phyloP scores from a whole-genome alignment of 2,329 filamentous ascomycete species.

The Pseudogymnoascus sp. region DNA sequence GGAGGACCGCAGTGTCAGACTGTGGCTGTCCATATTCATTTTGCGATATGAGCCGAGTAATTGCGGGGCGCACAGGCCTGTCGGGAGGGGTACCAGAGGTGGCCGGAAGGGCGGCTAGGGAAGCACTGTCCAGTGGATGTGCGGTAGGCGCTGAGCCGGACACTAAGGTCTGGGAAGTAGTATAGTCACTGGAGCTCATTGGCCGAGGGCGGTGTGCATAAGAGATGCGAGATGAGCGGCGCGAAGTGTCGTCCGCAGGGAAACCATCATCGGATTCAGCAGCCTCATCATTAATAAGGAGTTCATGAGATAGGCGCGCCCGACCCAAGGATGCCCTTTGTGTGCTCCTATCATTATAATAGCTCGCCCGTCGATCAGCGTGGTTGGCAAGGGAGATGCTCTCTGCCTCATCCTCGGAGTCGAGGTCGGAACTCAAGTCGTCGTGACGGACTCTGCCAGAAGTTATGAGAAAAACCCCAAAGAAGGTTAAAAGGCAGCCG shows the following conservation, averaged over 20 bases:
- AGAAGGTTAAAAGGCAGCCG: conserved; percentile 86
- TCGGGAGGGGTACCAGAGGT: conserved; percentile 17
- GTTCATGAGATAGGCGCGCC: conserved; percentile 12
- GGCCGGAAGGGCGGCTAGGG: neutral
- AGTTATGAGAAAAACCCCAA: conserved; percentile 95
- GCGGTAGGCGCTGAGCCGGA: conserved; percentile 23
- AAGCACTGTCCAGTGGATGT: conserved; percentile 15
- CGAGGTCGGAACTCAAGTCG: conserved; percentile 50
- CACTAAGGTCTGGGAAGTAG: neutral
- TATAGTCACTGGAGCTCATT: neutral
- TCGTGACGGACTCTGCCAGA: conserved; percentile 61
- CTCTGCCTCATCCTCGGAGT: conserved; percentile 56
- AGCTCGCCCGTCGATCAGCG: conserved; percentile 27
- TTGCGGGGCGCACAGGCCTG: conserved; percentile 19
- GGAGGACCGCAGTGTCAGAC: conserved; percentile 32
- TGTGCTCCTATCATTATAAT: conserved; percentile 9
- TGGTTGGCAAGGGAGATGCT: conserved; percentile 54
- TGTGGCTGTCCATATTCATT: conserved; percentile 25
- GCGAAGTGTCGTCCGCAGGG: neutral
- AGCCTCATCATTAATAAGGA: conserved; percentile 16
- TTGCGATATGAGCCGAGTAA: conserved; percentile 23
- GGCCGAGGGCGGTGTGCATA: neutral
- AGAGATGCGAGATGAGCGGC: neutral
- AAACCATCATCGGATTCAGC: conserved; percentile 15
- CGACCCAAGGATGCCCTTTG: conserved; percentile 11